Evolutionary conservation across 495 filamentous ascomycete species (phyloP).

Genomic region (Podospora fimiseda): DNA sequence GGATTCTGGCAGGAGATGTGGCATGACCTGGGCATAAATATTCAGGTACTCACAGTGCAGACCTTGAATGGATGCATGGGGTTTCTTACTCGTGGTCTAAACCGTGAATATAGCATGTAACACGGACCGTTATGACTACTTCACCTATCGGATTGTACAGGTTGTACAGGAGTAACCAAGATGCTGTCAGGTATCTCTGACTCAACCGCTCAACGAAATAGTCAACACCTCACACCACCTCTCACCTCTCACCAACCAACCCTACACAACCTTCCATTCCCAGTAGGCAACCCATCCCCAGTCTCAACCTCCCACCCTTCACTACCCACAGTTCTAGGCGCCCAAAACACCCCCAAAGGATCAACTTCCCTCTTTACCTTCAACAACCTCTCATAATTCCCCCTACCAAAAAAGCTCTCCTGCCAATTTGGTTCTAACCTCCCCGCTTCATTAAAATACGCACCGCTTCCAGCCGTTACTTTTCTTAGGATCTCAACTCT

Average conservation of each 20-base stretch:
- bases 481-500: neutral
- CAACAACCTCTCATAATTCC: constrained; percentile 34
- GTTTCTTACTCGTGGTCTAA: too few relatives aligned
- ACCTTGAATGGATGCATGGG: too few relatives aligned
- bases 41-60: too few relatives aligned
- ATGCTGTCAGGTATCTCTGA: too few relatives aligned
- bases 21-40: too few relatives aligned
- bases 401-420: constrained; percentile 1
- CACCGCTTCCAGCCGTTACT: neutral
- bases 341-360: constrained; percentile 46
- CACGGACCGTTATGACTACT: too few relatives aligned
- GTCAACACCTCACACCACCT: too few relatives aligned
- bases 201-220: too few relatives aligned
- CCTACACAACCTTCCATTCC: constrained; percentile 5
- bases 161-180: too few relatives aligned
- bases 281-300: neutral
- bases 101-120: too few relatives aligned
- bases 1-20: too few relatives aligned
- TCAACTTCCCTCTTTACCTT: constrained; percentile 43
- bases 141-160: too few relatives aligned
- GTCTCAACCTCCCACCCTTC: constrained; percentile 28
- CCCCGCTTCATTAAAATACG: neutral
- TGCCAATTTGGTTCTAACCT: neutral
- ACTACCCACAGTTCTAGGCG: constrained; percentile 44
- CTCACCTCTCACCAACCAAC: neutral